These are phyloP conservation scores for Pestalotiopsis sp. DNA, from an alignment of 2,329 filamentous ascomycete species.

Conservation along the genomic window DNA sequence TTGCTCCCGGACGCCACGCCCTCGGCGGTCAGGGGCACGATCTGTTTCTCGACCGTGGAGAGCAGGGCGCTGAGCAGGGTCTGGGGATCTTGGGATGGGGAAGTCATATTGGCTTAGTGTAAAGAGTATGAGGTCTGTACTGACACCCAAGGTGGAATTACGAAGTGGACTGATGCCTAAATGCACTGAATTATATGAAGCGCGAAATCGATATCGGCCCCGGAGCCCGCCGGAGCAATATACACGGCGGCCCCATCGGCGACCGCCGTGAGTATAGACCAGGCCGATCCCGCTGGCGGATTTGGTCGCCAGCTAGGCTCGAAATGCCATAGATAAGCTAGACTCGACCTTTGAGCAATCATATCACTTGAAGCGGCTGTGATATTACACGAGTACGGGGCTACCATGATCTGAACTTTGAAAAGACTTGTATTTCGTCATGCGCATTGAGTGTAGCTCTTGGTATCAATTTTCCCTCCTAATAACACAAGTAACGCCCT, in stretches of 20 bases:
- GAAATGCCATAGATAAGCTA: neutral
- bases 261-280: neutral
- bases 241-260: neutral
- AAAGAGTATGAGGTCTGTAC: neutral
- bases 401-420: too few relatives aligned
- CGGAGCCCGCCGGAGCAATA: neutral
- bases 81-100: constrained; percentile 23
- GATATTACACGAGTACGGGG: too few relatives aligned
- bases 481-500: neutral
- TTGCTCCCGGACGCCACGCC: constrained; percentile 56
- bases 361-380: neutral
- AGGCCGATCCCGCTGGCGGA: neutral
- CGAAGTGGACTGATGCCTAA: neutral
- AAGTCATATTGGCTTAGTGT: constrained; percentile 11
- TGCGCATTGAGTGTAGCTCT: neutral
- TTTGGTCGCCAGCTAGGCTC: neutral
- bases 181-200: neutral
- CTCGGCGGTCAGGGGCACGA: constrained; percentile 51
- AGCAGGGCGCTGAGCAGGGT: constrained; percentile 43
- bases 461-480: neutral
- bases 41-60: constrained; percentile 41
- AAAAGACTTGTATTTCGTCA: neutral
- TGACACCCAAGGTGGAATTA: neutral
- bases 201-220: neutral
- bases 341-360: neutral